These are phyloP conservation scores for Diplocarpon rosae DNA, from an alignment of 2,329 filamentous ascomycete genomes.

Conservation along the genomic window DNA sequence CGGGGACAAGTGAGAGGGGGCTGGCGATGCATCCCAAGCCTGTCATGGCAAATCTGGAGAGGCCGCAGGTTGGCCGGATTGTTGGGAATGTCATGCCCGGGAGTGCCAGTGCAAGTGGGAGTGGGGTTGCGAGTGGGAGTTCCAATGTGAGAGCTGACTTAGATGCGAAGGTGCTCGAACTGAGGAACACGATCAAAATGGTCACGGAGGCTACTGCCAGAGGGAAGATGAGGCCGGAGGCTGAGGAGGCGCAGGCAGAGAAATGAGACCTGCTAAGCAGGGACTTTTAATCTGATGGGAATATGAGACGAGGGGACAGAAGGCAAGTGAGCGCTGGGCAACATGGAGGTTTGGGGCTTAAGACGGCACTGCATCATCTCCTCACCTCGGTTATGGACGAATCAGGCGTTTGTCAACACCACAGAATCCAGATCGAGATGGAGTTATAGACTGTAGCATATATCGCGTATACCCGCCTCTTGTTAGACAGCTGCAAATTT, in stretches of 20 bases:
- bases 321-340: too few relatives aligned
- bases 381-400: too few relatives aligned
- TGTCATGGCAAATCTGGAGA: background rate
- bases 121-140: background rate
- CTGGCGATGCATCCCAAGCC: background rate
- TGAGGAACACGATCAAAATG: background rate
- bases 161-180: background rate
- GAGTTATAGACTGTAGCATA: too few relatives aligned
- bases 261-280: too few relatives aligned
- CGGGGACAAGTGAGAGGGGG: background rate
- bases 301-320: too few relatives aligned
- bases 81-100: background rate
- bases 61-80: background rate
- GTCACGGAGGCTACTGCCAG: background rate
- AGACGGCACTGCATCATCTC: too few relatives aligned
- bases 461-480: too few relatives aligned
- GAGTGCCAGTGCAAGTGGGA: background rate
- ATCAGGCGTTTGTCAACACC: too few relatives aligned
- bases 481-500: too few relatives aligned
- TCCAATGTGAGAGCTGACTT: background rate
- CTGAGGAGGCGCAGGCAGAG: background rate
- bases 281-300: too few relatives aligned
- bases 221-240: background rate
- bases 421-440: too few relatives aligned
- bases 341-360: too few relatives aligned